Evolutionary conservation across 768 basidiomycete genomes (phyloP).

Genomic region (Tulasnella sp.): DNA sequence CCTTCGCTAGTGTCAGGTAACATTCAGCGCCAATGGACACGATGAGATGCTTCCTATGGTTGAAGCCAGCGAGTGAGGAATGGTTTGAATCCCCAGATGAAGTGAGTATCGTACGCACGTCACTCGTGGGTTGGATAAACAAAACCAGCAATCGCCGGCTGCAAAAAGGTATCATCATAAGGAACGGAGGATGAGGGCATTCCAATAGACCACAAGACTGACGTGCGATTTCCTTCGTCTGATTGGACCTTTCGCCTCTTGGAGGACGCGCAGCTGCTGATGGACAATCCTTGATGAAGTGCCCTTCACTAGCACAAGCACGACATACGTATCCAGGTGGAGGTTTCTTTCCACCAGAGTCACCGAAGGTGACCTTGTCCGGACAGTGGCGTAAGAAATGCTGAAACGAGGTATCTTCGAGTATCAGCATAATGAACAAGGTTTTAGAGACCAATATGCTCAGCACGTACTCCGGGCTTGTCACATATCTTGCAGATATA

Average conservation of each 20-base stretch:
- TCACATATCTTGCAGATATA: slow-evolving; percentile 84
- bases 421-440: not conserved
- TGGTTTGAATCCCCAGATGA: not conserved
- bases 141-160: slow-evolving; percentile 98
- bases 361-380: slow-evolving; percentile 59
- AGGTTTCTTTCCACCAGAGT: slow-evolving; percentile 75
- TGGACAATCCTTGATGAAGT: slow-evolving; percentile 79
- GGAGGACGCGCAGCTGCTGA: slow-evolving; percentile 43
- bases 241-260: slow-evolving; percentile 38
- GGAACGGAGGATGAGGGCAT: not conserved
- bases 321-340: slow-evolving; percentile 81
- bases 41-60: slow-evolving; percentile 79
- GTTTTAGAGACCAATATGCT: not conserved
- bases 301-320: slow-evolving; percentile 77
- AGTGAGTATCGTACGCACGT: slow-evolving; percentile 40
- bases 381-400: slow-evolving; percentile 89
- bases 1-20: slow-evolving; percentile 93
- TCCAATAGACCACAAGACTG: slow-evolving; percentile 24
- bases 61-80: not conserved
- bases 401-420: slow-evolving; percentile 26
- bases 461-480: slow-evolving; percentile 34
- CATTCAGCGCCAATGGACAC: slow-evolving; percentile 88
- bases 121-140: slow-evolving; percentile 84
- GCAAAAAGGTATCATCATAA: slow-evolving; percentile 11
- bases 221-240: slow-evolving; percentile 73